These are phyloP conservation scores for Pseudopithomyces maydicus DNA, from an alignment of 2,329 filamentous ascomycete species.

Conservation along the genomic window DNA sequence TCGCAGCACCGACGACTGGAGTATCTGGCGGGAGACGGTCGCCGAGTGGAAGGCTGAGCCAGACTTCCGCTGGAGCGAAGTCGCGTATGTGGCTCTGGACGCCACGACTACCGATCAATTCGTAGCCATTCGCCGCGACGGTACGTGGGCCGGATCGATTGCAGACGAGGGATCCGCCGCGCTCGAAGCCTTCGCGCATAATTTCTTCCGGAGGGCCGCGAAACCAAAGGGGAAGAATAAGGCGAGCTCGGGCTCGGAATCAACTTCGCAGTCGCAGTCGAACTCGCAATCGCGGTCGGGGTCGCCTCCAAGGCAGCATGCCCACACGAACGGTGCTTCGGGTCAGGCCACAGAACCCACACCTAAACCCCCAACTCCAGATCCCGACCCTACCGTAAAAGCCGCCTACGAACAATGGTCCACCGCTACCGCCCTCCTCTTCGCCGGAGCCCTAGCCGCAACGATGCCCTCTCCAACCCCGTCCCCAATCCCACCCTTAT, in stretches of 20 bases:
- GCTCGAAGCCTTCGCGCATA: slow-evolving; percentile 33
- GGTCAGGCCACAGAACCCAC: too few species aligned
- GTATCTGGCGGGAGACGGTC: slow-evolving; percentile 39
- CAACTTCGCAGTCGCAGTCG: neutral
- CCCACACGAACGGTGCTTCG: neutral
- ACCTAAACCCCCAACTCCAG: neutral
- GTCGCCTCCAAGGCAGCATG: neutral
- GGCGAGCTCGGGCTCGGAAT: neutral
- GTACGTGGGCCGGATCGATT: slow-evolving; percentile 43
- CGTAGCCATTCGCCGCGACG: slow-evolving; percentile 38
- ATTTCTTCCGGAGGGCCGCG: slow-evolving; percentile 31
- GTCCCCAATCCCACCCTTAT: slow-evolving; percentile 34
- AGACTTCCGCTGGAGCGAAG: slow-evolving; percentile 36
- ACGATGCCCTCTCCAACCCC: slow-evolving; percentile 13
- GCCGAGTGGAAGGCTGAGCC: slow-evolving; percentile 41
- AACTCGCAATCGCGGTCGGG: neutral
- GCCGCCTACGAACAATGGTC: slow-evolving; percentile 39
- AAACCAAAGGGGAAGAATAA: neutral
- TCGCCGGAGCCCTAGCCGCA: slow-evolving; percentile 34
- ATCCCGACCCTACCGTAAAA: slow-evolving; percentile 26
- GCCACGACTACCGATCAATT: slow-evolving; percentile 38
- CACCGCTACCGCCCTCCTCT: slow-evolving; percentile 26
- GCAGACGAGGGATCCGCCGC: slow-evolving; percentile 41
- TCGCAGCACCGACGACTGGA: slow-evolving; percentile 22
- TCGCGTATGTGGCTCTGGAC: slow-evolving; percentile 40